These are phyloP conservation scores for Rhododendron vialii DNA, from an alignment of 148 eudicot genomes.

Conservation along the genomic window DNA sequence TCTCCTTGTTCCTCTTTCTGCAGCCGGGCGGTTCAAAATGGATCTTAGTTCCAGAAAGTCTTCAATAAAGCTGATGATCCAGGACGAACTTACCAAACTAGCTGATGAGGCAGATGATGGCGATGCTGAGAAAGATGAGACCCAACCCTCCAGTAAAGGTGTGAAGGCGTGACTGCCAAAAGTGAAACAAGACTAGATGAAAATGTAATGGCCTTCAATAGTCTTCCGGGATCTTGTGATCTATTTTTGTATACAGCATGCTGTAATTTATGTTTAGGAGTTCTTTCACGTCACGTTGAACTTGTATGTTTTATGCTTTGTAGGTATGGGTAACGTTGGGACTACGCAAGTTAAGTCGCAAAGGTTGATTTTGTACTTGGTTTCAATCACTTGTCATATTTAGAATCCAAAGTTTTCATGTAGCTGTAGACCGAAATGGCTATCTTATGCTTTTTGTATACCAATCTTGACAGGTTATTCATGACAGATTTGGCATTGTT, in stretches of 20 bases:
- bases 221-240: background rate
- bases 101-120: conserved; percentile 78
- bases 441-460: background rate
- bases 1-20: background rate
- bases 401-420: background rate
- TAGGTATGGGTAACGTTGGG: conserved; percentile 13
- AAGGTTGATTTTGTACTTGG: too few species aligned
- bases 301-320: background rate
- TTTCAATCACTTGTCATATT: background rate
- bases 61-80: conserved; percentile 80
- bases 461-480: conserved; percentile 32
- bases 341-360: conserved; percentile 13
- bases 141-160: conserved; percentile 35
- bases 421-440: background rate
- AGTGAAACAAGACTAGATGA: conserved; percentile 7
- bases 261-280: conserved; percentile 33
- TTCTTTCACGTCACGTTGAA: background rate
- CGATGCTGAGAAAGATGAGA: conserved; percentile 44
- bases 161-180: conserved; percentile 38
- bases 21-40: conserved; percentile 63
- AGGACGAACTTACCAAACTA: conserved; percentile 87
- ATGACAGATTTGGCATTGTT: conserved; percentile 58
- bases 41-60: conserved; percentile 67
- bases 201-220: background rate
- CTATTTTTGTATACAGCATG: conserved; percentile 22